Conservation (phyloP, 257 asterid genomes). For the Thymus mandschuricus region DNA sequence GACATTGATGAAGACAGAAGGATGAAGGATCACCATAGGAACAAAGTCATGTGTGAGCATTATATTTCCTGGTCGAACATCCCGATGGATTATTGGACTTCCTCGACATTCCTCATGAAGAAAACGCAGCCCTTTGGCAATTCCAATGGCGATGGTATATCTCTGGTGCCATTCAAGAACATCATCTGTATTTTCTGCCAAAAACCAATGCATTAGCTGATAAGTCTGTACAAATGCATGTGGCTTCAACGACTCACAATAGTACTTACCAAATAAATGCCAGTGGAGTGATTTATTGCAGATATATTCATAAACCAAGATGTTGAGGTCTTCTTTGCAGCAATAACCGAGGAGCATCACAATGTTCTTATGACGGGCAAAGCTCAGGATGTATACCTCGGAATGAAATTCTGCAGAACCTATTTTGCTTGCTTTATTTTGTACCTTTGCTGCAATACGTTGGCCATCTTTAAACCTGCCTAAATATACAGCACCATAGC, state of each 20-base stretch:
- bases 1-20: neutral
- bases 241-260: neutral
- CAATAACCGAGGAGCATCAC: constrained; percentile 85
- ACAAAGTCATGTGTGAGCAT: constrained; percentile 82
- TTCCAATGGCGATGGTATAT: constrained; percentile 68
- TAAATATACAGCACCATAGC: constrained; percentile 70
- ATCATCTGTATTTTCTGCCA: constrained; percentile 49
- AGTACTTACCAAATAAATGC: constrained; percentile 73
- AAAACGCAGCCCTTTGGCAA: constrained; percentile 80
- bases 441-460: constrained; percentile 79
- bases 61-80: constrained; percentile 81
- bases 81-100: constrained; percentile 85
- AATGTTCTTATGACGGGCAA: constrained; percentile 81
- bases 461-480: constrained; percentile 83
- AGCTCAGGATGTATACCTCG: constrained; percentile 65
- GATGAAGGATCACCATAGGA: constrained; percentile 57
- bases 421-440: constrained; percentile 70
- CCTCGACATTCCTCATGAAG: constrained; percentile 89
- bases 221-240: neutral
- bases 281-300: constrained; percentile 81
- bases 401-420: constrained; percentile 70
- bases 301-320: constrained; percentile 73
- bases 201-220: neutral
- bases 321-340: constrained; percentile 71
- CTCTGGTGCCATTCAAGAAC: constrained; percentile 81